These are phyloP conservation scores for Vicia sativa DNA, from an alignment of 306 rosid species.

Conservation along the genomic window DNA sequence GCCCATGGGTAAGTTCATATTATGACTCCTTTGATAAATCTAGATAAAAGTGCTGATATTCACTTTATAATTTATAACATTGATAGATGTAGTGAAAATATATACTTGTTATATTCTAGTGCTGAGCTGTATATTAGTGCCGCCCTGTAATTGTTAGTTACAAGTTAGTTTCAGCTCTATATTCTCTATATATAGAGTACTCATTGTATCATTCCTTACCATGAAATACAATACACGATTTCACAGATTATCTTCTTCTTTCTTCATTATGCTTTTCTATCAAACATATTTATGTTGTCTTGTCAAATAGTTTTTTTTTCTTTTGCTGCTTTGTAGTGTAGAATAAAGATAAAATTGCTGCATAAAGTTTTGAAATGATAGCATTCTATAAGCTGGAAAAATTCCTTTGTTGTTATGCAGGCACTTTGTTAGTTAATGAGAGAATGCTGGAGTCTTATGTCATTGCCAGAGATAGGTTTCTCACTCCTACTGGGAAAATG, in stretches of 20 bases:
- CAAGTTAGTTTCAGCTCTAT: no score
- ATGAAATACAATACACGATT: no score
- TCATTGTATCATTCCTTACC: no score
- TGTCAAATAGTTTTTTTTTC: slow-evolving; percentile 18
- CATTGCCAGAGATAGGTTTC: slow-evolving; percentile 95
- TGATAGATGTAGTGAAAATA: no score
- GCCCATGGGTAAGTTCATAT: slow-evolving; percentile 83
- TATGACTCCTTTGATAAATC: slow-evolving; percentile 20
- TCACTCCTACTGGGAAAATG: slow-evolving; percentile 81
- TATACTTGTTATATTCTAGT: no score
- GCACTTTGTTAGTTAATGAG: slow-evolving; percentile 87
- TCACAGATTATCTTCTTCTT: no score
- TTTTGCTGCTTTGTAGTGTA: slow-evolving; percentile 10
- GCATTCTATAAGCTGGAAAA: slow-evolving; percentile 6
- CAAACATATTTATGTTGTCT: background rate
- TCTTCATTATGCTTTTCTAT: no score
- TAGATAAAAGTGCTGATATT: slow-evolving; percentile 23
- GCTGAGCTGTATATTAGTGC: no score
- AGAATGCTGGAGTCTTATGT: slow-evolving; percentile 98
- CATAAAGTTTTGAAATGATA: slow-evolving; percentile 8
- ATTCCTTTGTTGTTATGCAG: slow-evolving; percentile 45
- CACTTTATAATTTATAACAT: slow-evolving; percentile 1
- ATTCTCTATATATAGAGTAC: no score
- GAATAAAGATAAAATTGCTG: slow-evolving; percentile 3
- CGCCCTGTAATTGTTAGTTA: no score